These are phyloP conservation scores for Phytophthora lateralis DNA, from an alignment of 352 stramenopile genomes.

Conservation along the genomic window DNA sequence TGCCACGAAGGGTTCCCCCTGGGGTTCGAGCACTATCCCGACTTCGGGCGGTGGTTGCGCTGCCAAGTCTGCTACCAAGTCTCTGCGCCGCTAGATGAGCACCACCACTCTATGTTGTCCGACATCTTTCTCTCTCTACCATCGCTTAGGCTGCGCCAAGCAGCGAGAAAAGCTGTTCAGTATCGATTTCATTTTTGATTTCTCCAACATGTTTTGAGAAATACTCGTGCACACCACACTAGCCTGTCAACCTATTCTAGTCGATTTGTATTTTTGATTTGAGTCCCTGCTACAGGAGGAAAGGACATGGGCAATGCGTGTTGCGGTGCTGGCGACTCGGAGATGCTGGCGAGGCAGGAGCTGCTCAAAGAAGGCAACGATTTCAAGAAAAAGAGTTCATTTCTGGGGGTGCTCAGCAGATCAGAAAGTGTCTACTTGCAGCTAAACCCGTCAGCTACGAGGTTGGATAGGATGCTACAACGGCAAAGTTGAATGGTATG, in stretches of 20 bases:
- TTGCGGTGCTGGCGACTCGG: conserved; percentile 56
- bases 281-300: neutral
- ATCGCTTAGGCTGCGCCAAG: neutral
- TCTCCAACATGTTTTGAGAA: conserved; percentile 19
- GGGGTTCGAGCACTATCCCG: conserved; percentile 18
- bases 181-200: conserved; percentile 11
- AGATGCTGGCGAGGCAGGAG: conserved; percentile 65
- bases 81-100: conserved; percentile 20
- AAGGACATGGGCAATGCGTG: conserved; percentile 73
- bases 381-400: conserved; percentile 75
- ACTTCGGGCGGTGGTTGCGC: conserved; percentile 25
- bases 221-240: conserved; percentile 2
- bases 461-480: conserved; percentile 21
- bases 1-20: conserved; percentile 26
- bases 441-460: conserved; percentile 53
- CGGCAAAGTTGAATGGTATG: neutral
- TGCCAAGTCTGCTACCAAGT: conserved; percentile 13
- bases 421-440: conserved; percentile 65
- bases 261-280: conserved; percentile 25
- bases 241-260: conserved; percentile 22
- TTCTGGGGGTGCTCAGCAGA: conserved; percentile 65
- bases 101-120: conserved; percentile 4
- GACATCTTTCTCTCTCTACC: conserved; percentile 6
- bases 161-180: conserved; percentile 14
- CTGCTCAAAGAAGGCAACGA: conserved; percentile 69